Base-by-base conservation (phyloP, 192 early-diverging fungal genomes). In the Obelidium mucronatum region DNA sequence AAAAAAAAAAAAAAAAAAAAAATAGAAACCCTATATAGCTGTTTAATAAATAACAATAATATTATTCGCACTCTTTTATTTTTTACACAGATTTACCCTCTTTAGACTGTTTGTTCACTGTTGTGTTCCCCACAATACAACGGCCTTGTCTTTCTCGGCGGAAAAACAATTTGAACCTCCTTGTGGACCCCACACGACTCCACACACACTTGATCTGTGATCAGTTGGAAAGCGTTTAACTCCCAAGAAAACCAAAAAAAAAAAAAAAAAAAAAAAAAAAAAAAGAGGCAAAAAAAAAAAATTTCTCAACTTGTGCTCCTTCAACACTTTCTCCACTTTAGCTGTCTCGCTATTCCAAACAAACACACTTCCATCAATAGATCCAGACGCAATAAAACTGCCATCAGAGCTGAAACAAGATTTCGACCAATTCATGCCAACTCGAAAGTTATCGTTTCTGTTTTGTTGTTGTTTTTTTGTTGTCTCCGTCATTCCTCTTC, bases 391-490 rank as follows among this genome's bases (percentile, higher is more conserved):
- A 17, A 95, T 90, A 80, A 89, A 94, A 62, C 79, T 83, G 42
- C 92, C 94, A 84, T 98, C 96, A 44, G 95, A 93, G 81, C 96
- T 95, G 71, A 93, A 92, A 74, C 90, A 91, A 3, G 94, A 93
- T 55, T 92, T 89, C 24, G 94, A 87, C 95, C 95, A 98, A 81
- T 96, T 98, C 67, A 91, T 86, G 4, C 91, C 93, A 61, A 90
- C 91, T 62, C 90, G 90, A 85, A 93, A 98, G 0, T 89, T 85
- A 30, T 93, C 90, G 42, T 94, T 88, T 44, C 87, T 90, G 40
- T 62, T 28, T 51, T n/a, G 35, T 44, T 44, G 44, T 39, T 70
- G 15, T 34, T 52, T 13, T 51, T 8, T 31, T 24, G 73, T 63
- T 24, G 56, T n/a, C 36, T 51, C 40, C 26, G n/a, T 62, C 53